These are phyloP conservation scores for Trametes meyenii DNA, from an alignment of 768 basidiomycete species.

Conservation along the genomic window DNA sequence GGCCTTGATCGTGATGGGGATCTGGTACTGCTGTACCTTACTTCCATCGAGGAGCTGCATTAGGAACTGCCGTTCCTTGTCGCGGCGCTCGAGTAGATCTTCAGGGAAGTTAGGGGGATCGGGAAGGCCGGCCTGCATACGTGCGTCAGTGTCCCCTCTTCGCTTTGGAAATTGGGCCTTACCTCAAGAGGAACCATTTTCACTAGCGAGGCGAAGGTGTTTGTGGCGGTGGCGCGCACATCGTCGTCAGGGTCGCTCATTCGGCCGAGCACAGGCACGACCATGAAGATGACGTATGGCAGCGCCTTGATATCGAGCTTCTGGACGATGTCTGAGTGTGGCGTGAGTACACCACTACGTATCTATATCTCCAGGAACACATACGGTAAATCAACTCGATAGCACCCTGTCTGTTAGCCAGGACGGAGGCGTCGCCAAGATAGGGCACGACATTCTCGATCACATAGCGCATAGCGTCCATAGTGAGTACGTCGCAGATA, in stretches of 20 bases:
- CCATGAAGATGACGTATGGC: constrained; percentile 95
- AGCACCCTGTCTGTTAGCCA: constrained; percentile 84
- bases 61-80: constrained; percentile 88
- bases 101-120: constrained; percentile 92
- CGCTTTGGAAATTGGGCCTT: constrained; percentile 18
- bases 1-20: constrained; percentile 89
- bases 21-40: constrained; percentile 87
- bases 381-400: constrained; percentile 89
- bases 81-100: constrained; percentile 82
- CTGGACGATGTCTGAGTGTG: constrained; percentile 78
- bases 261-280: constrained; percentile 93
- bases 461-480: constrained; percentile 87
- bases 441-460: constrained; percentile 83
- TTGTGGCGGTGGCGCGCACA: constrained; percentile 92
- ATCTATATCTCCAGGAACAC: constrained; percentile 37
- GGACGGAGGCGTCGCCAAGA: constrained; percentile 74
- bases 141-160: neutral
- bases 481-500: constrained; percentile 83
- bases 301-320: constrained; percentile 91
- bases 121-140: constrained; percentile 84
- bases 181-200: constrained; percentile 99
- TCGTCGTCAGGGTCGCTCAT: constrained; percentile 97
- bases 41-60: constrained; percentile 92
- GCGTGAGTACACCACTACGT: constrained; percentile 11
- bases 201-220: constrained; percentile 94